phyloP scores from a whole-genome alignment of 2,329 filamentous ascomycete genomes.

The Ascochyta koolunga region DNA sequence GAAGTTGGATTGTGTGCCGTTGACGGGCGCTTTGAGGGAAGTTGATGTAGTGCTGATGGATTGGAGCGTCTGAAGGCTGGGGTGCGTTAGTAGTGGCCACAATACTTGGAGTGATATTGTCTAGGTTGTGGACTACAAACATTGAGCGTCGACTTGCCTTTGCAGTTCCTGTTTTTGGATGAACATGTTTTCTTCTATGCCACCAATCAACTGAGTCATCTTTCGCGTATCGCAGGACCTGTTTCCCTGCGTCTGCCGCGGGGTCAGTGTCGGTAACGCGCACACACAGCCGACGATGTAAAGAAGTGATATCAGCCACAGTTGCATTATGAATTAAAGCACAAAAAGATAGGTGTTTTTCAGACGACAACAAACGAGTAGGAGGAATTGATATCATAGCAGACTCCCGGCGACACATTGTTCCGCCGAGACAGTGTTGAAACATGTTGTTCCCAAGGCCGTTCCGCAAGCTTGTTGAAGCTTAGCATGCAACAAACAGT shows the following conservation, averaged over 20 bases:
- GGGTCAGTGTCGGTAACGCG: neutral
- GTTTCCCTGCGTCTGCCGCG: neutral
- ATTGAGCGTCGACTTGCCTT: slow-evolving; percentile 12
- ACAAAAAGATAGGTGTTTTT: neutral
- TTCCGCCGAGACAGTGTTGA: slow-evolving; percentile 7
- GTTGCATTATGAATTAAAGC: neutral
- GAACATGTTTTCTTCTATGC: slow-evolving; percentile 28
- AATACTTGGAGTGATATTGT: neutral
- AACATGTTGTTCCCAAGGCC: slow-evolving; percentile 2
- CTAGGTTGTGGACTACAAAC: neutral
- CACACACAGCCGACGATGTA: neutral
- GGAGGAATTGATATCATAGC: neutral
- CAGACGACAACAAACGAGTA: neutral
- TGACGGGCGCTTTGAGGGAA: neutral
- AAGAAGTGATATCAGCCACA: neutral
- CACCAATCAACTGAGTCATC: slow-evolving; percentile 14
- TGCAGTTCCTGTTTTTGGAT: slow-evolving; percentile 30
- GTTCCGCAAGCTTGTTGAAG: slow-evolving; percentile 13
- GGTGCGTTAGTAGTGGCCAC: neutral
- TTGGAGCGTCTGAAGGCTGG: slow-evolving; percentile 7
- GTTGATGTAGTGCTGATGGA: slow-evolving; percentile 14
- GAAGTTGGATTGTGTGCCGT: slow-evolving; percentile 18
- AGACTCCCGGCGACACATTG: neutral
- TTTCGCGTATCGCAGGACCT: neutral
- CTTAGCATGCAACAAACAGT: slow-evolving; percentile 7